Conservation (phyloP, 768 basidiomycete genomes). For the Cystofilobasidium ferigula region DNA sequence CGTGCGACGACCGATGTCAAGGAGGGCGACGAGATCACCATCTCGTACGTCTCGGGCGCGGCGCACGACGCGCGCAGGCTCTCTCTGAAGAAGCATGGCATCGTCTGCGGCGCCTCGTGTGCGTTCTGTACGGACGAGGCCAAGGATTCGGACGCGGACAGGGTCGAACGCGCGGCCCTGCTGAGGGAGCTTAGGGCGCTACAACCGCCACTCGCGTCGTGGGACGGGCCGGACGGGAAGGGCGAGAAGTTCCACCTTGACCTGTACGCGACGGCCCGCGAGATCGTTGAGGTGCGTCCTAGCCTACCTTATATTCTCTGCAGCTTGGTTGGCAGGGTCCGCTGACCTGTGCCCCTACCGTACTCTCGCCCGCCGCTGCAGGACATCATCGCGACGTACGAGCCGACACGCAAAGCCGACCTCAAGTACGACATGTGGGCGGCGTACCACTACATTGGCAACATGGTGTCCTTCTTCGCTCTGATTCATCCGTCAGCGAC, state of each 20-base stretch:
- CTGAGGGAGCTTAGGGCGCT: neutral
- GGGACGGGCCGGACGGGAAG: neutral
- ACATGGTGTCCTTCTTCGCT: neutral
- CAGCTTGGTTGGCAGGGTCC: neutral
- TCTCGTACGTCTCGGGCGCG: neutral
- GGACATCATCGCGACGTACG: no score
- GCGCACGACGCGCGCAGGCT: neutral
- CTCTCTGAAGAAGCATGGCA: neutral
- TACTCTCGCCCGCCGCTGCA: no score
- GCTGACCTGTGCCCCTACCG: no score
- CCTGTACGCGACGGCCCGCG: neutral
- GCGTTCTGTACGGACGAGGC: neutral
- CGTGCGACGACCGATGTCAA: neutral
- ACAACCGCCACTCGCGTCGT: neutral
- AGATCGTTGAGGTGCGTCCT: neutral
- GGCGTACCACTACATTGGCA: neutral
- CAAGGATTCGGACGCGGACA: neutral
- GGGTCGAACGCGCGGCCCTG: neutral
- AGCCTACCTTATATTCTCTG: neutral
- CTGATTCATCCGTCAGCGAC: neutral
- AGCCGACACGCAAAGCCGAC: no score
- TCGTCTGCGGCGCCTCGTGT: neutral
- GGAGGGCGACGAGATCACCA: slow-evolving; percentile 5
- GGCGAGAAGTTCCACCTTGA: neutral
- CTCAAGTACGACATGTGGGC: no score